Conservation (phyloP, 108 stramenopile species). For the Skeletonema menzelii region DNA sequence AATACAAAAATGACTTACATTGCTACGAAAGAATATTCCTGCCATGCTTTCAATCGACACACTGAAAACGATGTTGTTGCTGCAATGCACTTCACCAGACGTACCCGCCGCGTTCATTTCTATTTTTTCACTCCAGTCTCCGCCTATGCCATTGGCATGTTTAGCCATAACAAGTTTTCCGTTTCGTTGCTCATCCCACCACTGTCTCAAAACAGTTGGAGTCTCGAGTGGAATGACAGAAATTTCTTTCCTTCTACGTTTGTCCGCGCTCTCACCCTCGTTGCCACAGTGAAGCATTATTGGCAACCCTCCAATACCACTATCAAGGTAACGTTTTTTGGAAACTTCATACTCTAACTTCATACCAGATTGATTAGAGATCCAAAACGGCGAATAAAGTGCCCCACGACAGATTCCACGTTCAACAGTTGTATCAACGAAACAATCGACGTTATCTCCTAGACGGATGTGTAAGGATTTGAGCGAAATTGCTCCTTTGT, state of each 20-base stretch:
- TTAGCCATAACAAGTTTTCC: constrained; percentile 22
- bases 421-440: constrained; percentile 26
- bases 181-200: constrained; percentile 34
- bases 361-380: constrained; percentile 32
- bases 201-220: not conserved
- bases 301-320: constrained; percentile 26
- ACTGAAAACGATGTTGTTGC: not conserved
- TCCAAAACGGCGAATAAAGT: constrained; percentile 30
- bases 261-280: constrained; percentile 2
- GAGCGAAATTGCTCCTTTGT: constrained; percentile 13
- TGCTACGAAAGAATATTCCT: constrained; percentile 18
- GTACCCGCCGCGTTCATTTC: constrained; percentile 29
- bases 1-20: not conserved
- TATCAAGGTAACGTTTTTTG: constrained; percentile 13
- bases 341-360: constrained; percentile 21
- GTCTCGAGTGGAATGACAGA: constrained; percentile 19
- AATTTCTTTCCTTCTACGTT: constrained; percentile 21
- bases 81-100: constrained; percentile 18
- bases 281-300: constrained; percentile 27
- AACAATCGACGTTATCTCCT: constrained; percentile 30
- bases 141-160: constrained; percentile 1
- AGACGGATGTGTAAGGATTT: constrained; percentile 5
- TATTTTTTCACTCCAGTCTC: constrained; percentile 29
- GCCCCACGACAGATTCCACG: constrained; percentile 13
- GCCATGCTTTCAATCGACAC: constrained; percentile 15